Conservation (phyloP, 305 asterid genomes). For the Fraxinus albicans region DNA sequence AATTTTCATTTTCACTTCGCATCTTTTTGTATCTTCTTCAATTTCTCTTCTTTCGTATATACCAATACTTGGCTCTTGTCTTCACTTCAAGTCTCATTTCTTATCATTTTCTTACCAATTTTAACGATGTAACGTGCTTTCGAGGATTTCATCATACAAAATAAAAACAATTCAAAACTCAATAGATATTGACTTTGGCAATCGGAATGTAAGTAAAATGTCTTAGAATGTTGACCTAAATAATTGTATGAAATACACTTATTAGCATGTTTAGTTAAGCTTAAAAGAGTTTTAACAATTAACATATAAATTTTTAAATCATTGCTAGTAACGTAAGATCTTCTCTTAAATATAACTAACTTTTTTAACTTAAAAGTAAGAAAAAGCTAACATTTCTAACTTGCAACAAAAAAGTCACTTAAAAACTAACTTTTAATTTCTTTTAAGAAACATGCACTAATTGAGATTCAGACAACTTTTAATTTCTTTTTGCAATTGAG, state of each 20-base stretch:
- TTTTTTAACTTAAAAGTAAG: background rate
- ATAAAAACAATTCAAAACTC: background rate
- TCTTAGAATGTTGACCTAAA: background rate
- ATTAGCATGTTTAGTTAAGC: background rate
- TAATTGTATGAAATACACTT: background rate
- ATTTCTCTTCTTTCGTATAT: background rate
- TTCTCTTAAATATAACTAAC: background rate
- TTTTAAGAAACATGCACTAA: background rate
- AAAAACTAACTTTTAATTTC: background rate
- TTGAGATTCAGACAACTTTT: background rate
- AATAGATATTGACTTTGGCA: background rate
- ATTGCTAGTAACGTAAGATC: too few relatives aligned
- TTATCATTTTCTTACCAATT: background rate
- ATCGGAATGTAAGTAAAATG: background rate
- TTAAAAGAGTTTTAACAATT: background rate
- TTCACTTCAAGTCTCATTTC: background rate
- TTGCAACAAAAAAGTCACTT: background rate
- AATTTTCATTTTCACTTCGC: background rate
- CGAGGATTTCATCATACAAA: background rate
- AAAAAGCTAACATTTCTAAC: background rate
- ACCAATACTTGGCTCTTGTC: background rate
- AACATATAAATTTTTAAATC: background rate
- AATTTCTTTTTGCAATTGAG: background rate
- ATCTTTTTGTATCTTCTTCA: background rate
- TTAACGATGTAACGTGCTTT: background rate